Conservation (phyloP, 495 filamentous ascomycete species). For the Bacidia gigantensis region DNA sequence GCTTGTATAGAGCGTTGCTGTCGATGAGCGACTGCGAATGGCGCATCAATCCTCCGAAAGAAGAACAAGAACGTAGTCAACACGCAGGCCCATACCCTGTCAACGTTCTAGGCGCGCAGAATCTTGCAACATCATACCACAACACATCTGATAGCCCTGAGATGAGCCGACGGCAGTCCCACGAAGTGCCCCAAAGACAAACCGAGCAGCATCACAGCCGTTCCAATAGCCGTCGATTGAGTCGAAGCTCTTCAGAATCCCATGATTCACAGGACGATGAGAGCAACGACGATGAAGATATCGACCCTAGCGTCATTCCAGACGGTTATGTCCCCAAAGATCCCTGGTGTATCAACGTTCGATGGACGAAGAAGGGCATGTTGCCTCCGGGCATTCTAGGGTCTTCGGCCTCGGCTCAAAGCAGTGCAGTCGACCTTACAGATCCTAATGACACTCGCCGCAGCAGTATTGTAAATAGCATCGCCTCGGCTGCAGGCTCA, state of each 20-base stretch:
- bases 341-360: constrained; percentile 87
- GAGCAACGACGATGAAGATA: constrained; percentile 14
- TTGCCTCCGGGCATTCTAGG: constrained; percentile 38
- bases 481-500: constrained; percentile 28
- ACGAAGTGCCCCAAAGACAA: neutral
- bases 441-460: constrained; percentile 32
- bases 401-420: constrained; percentile 39
- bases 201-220: neutral
- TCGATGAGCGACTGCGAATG: constrained; percentile 74
- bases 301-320: constrained; percentile 18
- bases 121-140: constrained; percentile 10
- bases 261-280: neutral
- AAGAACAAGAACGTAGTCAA: constrained; percentile 22
- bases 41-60: constrained; percentile 36
- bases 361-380: constrained; percentile 68
- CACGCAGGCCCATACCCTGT: constrained; percentile 16
- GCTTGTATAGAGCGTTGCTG: constrained; percentile 78
- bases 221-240: neutral
- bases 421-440: constrained; percentile 42
- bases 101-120: constrained; percentile 17
- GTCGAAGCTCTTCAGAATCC: neutral
- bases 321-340: constrained; percentile 77
- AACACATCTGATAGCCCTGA: constrained; percentile 18
- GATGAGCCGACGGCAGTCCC: constrained; percentile 5
- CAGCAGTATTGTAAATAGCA: constrained; percentile 30